These are phyloP conservation scores for Boletales sp. DNA, from an alignment of 768 basidiomycete genomes.

Conservation along the genomic window DNA sequence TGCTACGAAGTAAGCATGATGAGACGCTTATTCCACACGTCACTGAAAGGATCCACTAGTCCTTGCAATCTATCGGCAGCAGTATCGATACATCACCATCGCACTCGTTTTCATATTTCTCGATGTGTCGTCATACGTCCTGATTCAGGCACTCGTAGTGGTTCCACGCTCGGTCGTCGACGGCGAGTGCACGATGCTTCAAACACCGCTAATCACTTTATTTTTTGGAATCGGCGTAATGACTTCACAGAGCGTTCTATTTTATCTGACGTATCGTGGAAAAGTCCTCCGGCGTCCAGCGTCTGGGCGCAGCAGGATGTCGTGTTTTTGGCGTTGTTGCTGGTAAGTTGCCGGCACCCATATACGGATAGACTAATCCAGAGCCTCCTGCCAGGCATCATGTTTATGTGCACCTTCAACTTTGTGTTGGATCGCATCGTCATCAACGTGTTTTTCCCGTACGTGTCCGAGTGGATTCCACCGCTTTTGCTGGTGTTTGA, in stretches of 20 bases:
- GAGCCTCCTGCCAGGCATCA: constrained; percentile 1
- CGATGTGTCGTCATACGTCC: neutral
- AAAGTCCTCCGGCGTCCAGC: constrained; percentile 3
- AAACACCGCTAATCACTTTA: neutral
- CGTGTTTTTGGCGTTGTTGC: constrained; percentile 3
- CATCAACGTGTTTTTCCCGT: constrained; percentile 17
- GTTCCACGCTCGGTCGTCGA: constrained; percentile 6
- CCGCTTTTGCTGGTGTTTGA: neutral
- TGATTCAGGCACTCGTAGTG: neutral
- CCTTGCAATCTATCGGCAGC: constrained; percentile 11
- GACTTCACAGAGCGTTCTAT: no score
- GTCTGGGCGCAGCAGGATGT: constrained; percentile 14
- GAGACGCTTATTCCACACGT: neutral
- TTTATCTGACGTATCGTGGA: constrained; percentile 16
- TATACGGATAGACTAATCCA: neutral
- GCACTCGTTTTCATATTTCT: constrained; percentile 3
- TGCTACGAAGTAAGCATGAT: constrained; percentile 18
- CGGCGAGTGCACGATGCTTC: constrained; percentile 6
- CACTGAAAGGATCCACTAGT: constrained; percentile 4
- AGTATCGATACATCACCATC: neutral
- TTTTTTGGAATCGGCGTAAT: constrained; percentile 3
- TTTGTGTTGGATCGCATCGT: neutral
- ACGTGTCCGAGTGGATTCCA: neutral
- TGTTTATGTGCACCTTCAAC: neutral
- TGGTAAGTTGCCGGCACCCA: constrained; percentile 8